Evolutionary conservation across 768 basidiomycete genomes (phyloP), one percentile per base, ranked within the genome.

Genomic region (Xerocomellus amylosporus): DNA sequence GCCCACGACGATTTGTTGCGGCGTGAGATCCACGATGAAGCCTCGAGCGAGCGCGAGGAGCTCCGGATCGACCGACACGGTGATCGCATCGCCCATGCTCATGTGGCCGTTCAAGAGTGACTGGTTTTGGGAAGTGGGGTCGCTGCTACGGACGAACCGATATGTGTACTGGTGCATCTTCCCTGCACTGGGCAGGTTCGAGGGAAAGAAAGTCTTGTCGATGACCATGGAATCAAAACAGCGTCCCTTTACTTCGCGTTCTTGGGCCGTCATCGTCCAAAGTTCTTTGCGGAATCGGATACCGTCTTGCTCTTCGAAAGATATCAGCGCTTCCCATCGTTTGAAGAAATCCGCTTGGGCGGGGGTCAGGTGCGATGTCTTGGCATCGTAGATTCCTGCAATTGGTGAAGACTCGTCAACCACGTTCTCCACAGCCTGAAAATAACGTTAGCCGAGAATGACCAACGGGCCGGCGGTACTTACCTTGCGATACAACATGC

Each of bases 401-500:
- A 88, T 84, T 5, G 79, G 80, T 5, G 81, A 82, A 5, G 71
- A 48, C 15, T 66, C 70, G 39, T 85, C 83, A 14, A 74, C 69
- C 7, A 87, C 80, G 39, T 79, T 74, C 58, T 93, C 92, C 7
- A 90, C 82, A 6, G 88, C 82, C 87, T 90, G 52, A 50, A 53
- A 41, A 38, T 28, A 20, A 44, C 15, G 15, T 64, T n/a, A 55
- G 50, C 13, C 17, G 51, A 46, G 38, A 30, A 46, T 1, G 33
- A 34, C 14, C 6, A 14, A 26, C 7, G 6, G 14, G 14, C 12
- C 12, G 10, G 22, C 51, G 30, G 48, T 46, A 43, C 73, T 30
- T 56, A 86, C 91, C 79, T 88, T 90, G 41, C 96, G 87, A 73
- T 94, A 98, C 12, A 99, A 77, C 88, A 98, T 93, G 70, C 97